A percentile compares a stretch with the other conserved stretches of the same genome.
Conservation (phyloP, 495 filamentous ascomycete genomes). For the Neurospora africana region DNA sequence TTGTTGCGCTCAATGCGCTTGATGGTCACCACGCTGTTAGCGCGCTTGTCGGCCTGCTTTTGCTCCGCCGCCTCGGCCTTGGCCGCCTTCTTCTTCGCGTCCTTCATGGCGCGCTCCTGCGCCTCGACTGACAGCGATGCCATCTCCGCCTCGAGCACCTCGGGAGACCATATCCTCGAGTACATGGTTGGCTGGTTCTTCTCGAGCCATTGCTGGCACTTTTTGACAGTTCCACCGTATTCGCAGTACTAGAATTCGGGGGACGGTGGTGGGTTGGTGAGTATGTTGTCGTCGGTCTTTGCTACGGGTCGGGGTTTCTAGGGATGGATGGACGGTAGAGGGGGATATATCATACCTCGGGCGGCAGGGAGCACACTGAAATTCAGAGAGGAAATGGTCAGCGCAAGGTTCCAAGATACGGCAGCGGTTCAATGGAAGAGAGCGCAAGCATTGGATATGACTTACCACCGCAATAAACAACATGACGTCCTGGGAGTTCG, state of each 20-base stretch:
- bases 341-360: conserved; percentile 60
- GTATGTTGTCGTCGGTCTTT: not conserved
- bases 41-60: conserved; percentile 65
- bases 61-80: conserved; percentile 78
- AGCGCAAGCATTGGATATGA: conserved; percentile 11
- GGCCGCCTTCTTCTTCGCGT: conserved; percentile 79
- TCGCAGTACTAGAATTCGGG: conserved; percentile 74
- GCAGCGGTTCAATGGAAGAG: conserved; percentile 8
- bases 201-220: conserved; percentile 92
- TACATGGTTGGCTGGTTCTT: conserved; percentile 64
- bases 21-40: conserved; percentile 72
- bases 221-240: conserved; percentile 95
- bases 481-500: conserved; percentile 16
- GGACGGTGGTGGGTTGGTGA: not conserved
- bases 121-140: conserved; percentile 78
- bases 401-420: conserved; percentile 5
- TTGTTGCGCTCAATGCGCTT: conserved; percentile 98
- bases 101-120: conserved; percentile 85
- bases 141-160: conserved; percentile 71
- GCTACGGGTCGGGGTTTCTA: not conserved
- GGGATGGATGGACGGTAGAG: not conserved
- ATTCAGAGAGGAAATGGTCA: not conserved
- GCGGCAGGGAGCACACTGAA: conserved; percentile 82
- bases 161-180: conserved; percentile 69
- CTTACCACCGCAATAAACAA: conserved; percentile 27